A percentile compares a stretch with the other conserved stretches of the same genome.
phyloP scores from a whole-genome alignment of 192 early-diverging fungal genomes.

The Entomortierella beljakovae region DNA sequence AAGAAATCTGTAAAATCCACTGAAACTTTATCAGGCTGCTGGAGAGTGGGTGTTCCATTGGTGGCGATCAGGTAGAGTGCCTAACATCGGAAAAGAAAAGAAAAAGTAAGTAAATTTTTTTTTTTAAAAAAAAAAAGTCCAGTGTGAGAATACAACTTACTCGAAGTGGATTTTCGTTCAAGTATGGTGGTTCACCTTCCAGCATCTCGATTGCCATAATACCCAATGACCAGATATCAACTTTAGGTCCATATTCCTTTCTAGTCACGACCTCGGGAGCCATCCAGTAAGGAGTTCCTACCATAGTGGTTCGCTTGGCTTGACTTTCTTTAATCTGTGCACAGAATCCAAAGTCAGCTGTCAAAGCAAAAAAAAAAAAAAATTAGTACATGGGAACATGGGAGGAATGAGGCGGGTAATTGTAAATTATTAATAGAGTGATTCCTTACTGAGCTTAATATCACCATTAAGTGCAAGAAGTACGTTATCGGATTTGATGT shows the following conservation, averaged over 20 bases:
- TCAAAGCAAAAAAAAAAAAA: constrained; percentile 60
- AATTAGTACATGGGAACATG: constrained; percentile 4
- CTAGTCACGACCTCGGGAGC: constrained; percentile 95
- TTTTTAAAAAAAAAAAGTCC: constrained; percentile 2
- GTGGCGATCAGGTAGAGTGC: constrained; percentile 96
- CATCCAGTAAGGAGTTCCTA: constrained; percentile 97
- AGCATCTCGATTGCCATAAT: constrained; percentile 99
- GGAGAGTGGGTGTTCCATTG: constrained; percentile 91
- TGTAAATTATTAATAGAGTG: constrained; percentile 5
- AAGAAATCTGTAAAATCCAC: constrained; percentile 89
- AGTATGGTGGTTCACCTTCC: constrained; percentile 97
- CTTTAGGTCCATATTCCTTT: constrained; percentile 92
- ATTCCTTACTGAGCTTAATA: constrained; percentile 76
- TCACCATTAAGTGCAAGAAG: constrained; percentile 72
- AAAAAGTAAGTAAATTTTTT: not conserved
- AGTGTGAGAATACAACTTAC: constrained; percentile 33
- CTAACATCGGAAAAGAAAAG: constrained; percentile 21
- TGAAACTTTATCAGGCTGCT: constrained; percentile 86
- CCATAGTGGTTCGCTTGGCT: constrained; percentile 85
- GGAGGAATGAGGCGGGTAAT: too few species aligned
- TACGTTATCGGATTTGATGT: constrained; percentile 91
- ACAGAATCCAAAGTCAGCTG: constrained; percentile 92
- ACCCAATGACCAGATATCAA: constrained; percentile 98
- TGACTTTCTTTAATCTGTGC: constrained; percentile 77
- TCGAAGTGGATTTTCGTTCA: constrained; percentile 93